phyloP scores from a whole-genome alignment of 2,329 filamentous ascomycete genomes.

The Lecanicillium sp. region DNA sequence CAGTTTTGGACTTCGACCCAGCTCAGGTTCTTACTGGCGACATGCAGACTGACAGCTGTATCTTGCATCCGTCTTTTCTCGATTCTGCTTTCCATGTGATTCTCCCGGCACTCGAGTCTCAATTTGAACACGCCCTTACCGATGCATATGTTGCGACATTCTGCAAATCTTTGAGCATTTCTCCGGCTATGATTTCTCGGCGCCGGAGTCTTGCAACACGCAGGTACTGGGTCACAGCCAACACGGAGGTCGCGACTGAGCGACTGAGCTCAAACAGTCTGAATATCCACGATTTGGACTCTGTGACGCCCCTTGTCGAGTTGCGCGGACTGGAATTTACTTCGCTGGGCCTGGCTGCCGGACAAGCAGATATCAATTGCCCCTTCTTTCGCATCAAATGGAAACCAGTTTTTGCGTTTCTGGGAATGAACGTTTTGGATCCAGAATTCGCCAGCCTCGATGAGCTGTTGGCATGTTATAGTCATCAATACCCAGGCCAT shows the following conservation, averaged over 20 bases:
- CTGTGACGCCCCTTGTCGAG: background rate
- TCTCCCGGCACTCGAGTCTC: slow-evolving; percentile 21
- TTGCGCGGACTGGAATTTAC: background rate
- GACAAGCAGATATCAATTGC: background rate
- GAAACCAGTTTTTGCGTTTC: background rate
- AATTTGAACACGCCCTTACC: slow-evolving; percentile 19
- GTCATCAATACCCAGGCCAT: background rate
- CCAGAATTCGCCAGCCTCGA: background rate
- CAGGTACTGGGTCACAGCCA: background rate
- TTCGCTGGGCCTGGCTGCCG: background rate
- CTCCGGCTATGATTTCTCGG: background rate
- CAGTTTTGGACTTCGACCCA: slow-evolving; percentile 19
- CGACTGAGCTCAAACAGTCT: background rate
- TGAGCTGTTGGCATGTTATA: background rate
- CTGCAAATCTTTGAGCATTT: slow-evolving; percentile 19
- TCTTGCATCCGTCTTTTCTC: slow-evolving; percentile 16
- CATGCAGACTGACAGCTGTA: slow-evolving; percentile 13
- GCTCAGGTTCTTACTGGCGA: slow-evolving; percentile 15
- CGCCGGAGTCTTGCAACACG: no score
- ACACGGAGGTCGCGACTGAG: background rate
- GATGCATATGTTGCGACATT: slow-evolving; percentile 23
- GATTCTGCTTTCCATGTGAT: slow-evolving; percentile 24
- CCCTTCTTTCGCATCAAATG: background rate
- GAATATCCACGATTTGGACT: background rate
- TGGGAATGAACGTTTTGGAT: background rate